Percentiles rank a stretch among this genome's conserved stretches.
Evolutionary conservation across 768 basidiomycete species (phyloP).

Genomic region (Trametes cingulata): DNA sequence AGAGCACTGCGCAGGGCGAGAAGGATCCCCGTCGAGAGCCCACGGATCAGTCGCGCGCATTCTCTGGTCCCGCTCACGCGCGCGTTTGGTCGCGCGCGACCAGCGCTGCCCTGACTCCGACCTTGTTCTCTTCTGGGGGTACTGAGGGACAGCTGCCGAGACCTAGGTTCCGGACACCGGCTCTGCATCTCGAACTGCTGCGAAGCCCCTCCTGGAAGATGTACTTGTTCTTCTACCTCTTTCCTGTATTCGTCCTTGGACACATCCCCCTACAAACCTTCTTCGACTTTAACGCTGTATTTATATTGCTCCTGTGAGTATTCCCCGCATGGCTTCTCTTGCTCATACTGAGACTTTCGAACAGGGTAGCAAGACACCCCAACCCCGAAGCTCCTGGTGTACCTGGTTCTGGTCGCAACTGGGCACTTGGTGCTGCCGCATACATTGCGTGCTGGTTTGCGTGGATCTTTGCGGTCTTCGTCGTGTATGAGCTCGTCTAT

Average conservation of each 20-base stretch:
- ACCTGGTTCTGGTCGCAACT: slow-evolving; percentile 71
- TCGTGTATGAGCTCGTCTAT: slow-evolving; percentile 78
- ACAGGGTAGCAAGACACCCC: slow-evolving; percentile 74
- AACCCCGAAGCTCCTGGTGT: slow-evolving; percentile 69
- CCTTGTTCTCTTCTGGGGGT: slow-evolving; percentile 41
- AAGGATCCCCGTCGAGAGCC: slow-evolving; percentile 46
- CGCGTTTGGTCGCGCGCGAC: slow-evolving; percentile 63
- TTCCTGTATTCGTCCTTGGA: slow-evolving; percentile 69
- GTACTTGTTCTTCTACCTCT: slow-evolving; percentile 65
- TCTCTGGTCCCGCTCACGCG: slow-evolving; percentile 36
- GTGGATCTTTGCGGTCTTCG: slow-evolving; percentile 70
- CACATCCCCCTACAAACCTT: slow-evolving; percentile 79
- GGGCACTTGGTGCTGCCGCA: slow-evolving; percentile 80
- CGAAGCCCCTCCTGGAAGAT: slow-evolving; percentile 57
- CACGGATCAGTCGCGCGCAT: slow-evolving; percentile 49
- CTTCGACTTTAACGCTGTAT: slow-evolving; percentile 88
- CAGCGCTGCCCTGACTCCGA: slow-evolving; percentile 44
- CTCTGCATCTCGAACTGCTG: slow-evolving; percentile 68
- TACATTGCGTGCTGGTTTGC: slow-evolving; percentile 81
- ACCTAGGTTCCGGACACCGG: slow-evolving; percentile 67
- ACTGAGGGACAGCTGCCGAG: slow-evolving; percentile 39
- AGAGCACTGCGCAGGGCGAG: slow-evolving; percentile 45
- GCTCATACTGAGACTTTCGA: not conserved
- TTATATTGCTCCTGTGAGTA: slow-evolving; percentile 80
- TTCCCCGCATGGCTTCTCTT: slow-evolving; percentile 6